These are phyloP conservation scores for Zymoseptoria tritici DNA, from an alignment of 2,329 filamentous ascomycete genomes.

Conservation along the genomic window DNA sequence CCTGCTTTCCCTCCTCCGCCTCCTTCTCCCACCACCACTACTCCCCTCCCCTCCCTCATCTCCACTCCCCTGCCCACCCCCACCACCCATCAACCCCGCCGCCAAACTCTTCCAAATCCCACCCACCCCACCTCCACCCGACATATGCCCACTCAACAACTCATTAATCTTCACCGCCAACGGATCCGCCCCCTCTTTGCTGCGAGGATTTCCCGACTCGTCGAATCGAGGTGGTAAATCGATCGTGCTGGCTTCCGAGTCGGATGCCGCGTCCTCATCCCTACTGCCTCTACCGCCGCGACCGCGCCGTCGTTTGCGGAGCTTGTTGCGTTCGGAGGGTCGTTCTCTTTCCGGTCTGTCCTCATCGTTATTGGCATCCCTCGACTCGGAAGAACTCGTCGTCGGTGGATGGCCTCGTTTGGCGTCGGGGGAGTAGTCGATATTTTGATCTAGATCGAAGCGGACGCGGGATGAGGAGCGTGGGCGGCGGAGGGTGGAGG, in stretches of 20 bases:
- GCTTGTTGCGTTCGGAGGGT: conserved; percentile 14
- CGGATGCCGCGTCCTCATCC: conserved; percentile 9
- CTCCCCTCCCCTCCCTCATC: background rate
- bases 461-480: conserved; percentile 25
- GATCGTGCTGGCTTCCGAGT: conserved; percentile 25
- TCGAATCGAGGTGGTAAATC: conserved; percentile 33
- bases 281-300: conserved; percentile 4
- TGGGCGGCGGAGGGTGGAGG: conserved; percentile 8
- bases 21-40: background rate
- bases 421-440: conserved; percentile 23
- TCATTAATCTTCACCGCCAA: conserved; percentile 26
- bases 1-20: background rate
- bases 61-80: background rate
- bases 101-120: conserved; percentile 22
- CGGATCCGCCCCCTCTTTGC: conserved; percentile 18
- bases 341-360: conserved; percentile 2
- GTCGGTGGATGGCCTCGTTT: conserved; percentile 12
- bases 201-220: conserved; percentile 25
- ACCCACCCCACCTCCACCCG: conserved; percentile 17
- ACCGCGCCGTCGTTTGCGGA: conserved; percentile 11
- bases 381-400: background rate
- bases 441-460: conserved; percentile 28
- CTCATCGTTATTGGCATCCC: background rate
- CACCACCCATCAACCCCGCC: conserved; percentile 14
- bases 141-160: conserved; percentile 21